Percentiles rank a stretch among this genome's conserved stretches.
These are phyloP conservation scores for Penicillium paradoxum DNA, from an alignment of 495 filamentous ascomycete genomes.

Conservation along the genomic window DNA sequence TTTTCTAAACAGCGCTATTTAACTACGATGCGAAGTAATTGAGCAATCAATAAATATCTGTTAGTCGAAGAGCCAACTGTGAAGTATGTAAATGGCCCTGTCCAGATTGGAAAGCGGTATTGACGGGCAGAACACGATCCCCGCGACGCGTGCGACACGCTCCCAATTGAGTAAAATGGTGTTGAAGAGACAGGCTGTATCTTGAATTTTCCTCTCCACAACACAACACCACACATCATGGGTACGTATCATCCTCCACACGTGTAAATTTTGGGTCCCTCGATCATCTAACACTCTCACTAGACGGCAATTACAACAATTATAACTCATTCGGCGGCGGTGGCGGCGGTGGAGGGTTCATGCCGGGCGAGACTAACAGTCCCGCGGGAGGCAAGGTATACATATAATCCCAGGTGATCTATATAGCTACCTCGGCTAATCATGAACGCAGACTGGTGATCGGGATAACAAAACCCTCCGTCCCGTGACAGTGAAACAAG, in stretches of 20 bases:
- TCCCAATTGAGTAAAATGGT: slow-evolving; percentile 44
- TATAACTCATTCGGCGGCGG: slow-evolving; percentile 57
- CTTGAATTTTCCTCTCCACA: slow-evolving; percentile 9
- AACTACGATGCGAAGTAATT: too few relatives aligned
- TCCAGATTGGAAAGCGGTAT: neutral
- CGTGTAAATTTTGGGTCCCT: too few relatives aligned
- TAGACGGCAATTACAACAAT: slow-evolving; percentile 32
- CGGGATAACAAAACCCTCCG: slow-evolving; percentile 69
- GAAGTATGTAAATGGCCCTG: neutral
- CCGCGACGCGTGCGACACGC: slow-evolving; percentile 43
- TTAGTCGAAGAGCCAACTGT: neutral
- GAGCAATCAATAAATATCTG: too few relatives aligned
- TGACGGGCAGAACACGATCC: slow-evolving; percentile 8
- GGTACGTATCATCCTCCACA: slow-evolving; percentile 31
- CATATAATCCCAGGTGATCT: neutral
- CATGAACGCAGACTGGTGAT: slow-evolving; percentile 15
- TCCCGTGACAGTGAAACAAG: slow-evolving; percentile 91
- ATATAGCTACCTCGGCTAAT: neutral
- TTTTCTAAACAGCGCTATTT: too few relatives aligned
- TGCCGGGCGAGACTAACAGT: slow-evolving; percentile 48
- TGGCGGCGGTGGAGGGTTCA: slow-evolving; percentile 67
- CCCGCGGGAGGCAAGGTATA: slow-evolving; percentile 42
- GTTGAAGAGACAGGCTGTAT: slow-evolving; percentile 1
- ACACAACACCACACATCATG: slow-evolving; percentile 24
- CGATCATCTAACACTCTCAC: slow-evolving; percentile 1